Percentiles rank a stretch among this genome's conserved stretches.
These are phyloP conservation scores for Pyricularia sp. DNA, from an alignment of 2,329 filamentous ascomycete species.

Conservation along the genomic window DNA sequence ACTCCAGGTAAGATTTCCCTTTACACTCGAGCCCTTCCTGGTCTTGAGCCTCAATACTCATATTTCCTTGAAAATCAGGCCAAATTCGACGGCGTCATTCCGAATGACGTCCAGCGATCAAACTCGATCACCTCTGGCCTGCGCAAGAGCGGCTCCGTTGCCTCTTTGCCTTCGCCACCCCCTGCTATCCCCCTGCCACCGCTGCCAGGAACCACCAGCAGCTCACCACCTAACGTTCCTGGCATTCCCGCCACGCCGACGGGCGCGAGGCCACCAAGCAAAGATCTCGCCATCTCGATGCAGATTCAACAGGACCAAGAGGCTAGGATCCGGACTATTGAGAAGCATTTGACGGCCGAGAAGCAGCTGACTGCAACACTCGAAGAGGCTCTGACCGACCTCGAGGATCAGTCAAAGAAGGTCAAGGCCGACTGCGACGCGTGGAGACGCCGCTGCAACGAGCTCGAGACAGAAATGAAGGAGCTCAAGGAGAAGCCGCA, in stretches of 20 bases:
- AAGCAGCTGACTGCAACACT: constrained; percentile 92
- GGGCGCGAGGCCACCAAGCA: constrained; percentile 66
- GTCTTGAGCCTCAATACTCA: not conserved
- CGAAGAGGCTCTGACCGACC: constrained; percentile 88
- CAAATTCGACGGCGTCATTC: constrained; percentile 45
- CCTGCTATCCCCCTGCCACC: constrained; percentile 94
- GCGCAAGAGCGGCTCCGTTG: constrained; percentile 75
- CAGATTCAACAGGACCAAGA: constrained; percentile 93
- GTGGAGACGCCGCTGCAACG: constrained; percentile 78
- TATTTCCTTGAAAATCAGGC: constrained; percentile 27
- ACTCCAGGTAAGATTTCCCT: constrained; percentile 56
- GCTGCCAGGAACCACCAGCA: constrained; percentile 53
- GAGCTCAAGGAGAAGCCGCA: constrained; percentile 48
- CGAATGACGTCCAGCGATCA: constrained; percentile 37
- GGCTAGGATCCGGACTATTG: constrained; percentile 85
- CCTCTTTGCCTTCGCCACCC: constrained; percentile 83
- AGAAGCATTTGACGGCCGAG: constrained; percentile 93
- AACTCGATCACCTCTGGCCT: constrained; percentile 58
- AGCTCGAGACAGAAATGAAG: constrained; percentile 65
- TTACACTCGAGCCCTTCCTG: no score
- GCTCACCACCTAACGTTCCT: constrained; percentile 33
- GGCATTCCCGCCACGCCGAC: constrained; percentile 40
- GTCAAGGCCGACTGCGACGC: constrained; percentile 82
- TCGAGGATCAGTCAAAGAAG: constrained; percentile 87
- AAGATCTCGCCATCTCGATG: constrained; percentile 58